Percentiles rank a stretch among this genome's conserved stretches.
Evolutionary conservation across 306 rosid species (phyloP).

Genomic region (Citrullus mucosospermus): DNA sequence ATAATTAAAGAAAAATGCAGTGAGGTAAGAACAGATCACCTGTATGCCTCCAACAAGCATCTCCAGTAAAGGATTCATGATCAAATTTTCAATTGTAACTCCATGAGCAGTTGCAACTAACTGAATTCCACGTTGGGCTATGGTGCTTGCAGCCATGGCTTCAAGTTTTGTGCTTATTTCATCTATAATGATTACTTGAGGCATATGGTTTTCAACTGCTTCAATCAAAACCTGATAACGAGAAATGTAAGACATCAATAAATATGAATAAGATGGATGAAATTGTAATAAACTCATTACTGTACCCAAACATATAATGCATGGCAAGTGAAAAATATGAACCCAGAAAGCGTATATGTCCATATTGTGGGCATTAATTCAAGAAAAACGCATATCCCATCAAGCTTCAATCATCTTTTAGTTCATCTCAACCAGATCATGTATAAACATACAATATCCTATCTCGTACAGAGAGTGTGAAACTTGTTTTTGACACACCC

Average conservation of each 20-base stretch:
- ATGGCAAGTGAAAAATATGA: background rate
- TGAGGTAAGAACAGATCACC: slow-evolving; percentile 33
- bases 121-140: slow-evolving; percentile 96
- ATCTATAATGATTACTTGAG: slow-evolving; percentile 91
- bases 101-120: slow-evolving; percentile 99
- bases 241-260: slow-evolving; percentile 4
- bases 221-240: slow-evolving; percentile 74
- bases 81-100: slow-evolving; percentile 82
- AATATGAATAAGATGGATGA: slow-evolving; percentile 2
- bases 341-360: background rate
- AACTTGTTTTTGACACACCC: background rate
- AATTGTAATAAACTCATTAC: background rate
- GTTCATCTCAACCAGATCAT: background rate
- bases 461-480: background rate
- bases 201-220: slow-evolving; percentile 99
- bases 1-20: background rate
- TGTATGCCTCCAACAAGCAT: slow-evolving; percentile 98
- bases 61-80: slow-evolving; percentile 82
- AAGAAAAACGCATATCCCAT: background rate
- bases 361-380: background rate
- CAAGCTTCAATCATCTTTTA: background rate
- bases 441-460: background rate
- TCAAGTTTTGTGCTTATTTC: slow-evolving; percentile 97
- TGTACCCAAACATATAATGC: background rate
- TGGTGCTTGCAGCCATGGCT: slow-evolving; percentile 97